Evolutionary conservation across 2,329 filamentous ascomycete species (phyloP), one percentile per base, ranked within the genome.

Genomic region (Lasiodiplodia sp.): DNA sequence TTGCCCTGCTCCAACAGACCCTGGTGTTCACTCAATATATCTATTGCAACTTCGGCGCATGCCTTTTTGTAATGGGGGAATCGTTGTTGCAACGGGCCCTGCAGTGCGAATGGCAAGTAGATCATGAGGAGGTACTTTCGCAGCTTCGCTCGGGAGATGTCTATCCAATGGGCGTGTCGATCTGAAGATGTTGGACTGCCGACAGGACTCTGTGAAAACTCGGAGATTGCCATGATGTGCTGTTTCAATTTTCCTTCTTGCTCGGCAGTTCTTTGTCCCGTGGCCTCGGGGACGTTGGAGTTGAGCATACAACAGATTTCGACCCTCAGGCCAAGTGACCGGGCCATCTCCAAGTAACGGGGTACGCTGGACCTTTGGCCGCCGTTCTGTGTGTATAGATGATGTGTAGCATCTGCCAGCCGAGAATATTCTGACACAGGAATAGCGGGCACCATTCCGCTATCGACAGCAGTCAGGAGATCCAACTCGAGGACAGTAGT

Each of bases 401-500:
- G 7, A 14, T 25, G 10, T 6, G 28, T 31, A 37, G 47, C 47
- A 2, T 23, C 7, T 3, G 60, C 44, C 16, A 64, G 21, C 2
- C 60, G 60, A 4, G 28, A 23, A 6, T 52, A 64, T 12, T 64
- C 60, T n/a, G 47, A 28, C 0, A 64, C 16, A 4, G 60, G 60
- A 14, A 64, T 49, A 14, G 28, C 34, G 11, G 60, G 60, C 6
- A 64, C 28, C 71, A 74, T 73, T 10, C 71, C 71, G 18, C 68
- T 69, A 47, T 68, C 68, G 67, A 75, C 70, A 0, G 73, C 73
- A 18, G 71, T 71, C 51, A 75, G 74, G 21, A 83, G 69, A 58
- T 82, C 79, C 28, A 82, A 69, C 69, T 83, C 80, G n/a, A 83
- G 69, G 10, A 83, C 77, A 0, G 81, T 82, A 16, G 77, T 75